A percentile compares a stretch with the other conserved stretches of the same genome.
These are phyloP conservation scores for Croton setiger DNA, from an alignment of 441 rosid species.

Conservation along the genomic window DNA sequence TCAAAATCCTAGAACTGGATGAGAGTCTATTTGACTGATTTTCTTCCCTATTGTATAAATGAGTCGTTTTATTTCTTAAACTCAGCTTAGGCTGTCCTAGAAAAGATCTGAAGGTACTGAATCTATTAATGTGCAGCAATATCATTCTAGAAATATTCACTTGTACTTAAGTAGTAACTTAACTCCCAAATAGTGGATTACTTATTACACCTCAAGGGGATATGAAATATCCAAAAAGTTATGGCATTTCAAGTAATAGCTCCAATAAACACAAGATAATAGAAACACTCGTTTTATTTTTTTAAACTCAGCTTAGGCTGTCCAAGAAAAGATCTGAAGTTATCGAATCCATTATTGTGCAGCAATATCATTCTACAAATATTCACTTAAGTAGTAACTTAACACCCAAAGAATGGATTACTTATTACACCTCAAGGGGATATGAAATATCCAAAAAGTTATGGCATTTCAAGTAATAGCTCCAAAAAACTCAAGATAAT, in stretches of 20 bases:
- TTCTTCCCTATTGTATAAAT: too few species aligned
- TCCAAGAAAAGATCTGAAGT: neutral
- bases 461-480: neutral
- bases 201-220: neutral
- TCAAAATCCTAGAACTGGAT: neutral
- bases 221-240: neutral
- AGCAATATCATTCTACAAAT: neutral
- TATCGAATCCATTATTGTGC: too few species aligned
- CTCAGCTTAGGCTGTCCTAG: neutral
- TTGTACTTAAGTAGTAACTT: neutral
- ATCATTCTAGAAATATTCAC: neutral
- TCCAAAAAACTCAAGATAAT: neutral
- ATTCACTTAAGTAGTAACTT: neutral
- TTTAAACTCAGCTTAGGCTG: neutral
- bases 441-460: neutral
- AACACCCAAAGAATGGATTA: neutral
- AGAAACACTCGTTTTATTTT: neutral
- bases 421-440: neutral
- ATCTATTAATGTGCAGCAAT: neutral
- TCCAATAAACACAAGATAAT: neutral
- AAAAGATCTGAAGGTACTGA: neutral
- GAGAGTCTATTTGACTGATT: too few species aligned
- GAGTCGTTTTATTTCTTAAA: neutral
- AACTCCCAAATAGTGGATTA: neutral
- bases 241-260: neutral